These are phyloP conservation scores for Colletotrichum sp. DNA, from an alignment of 2,329 filamentous ascomycete genomes.

Conservation along the genomic window DNA sequence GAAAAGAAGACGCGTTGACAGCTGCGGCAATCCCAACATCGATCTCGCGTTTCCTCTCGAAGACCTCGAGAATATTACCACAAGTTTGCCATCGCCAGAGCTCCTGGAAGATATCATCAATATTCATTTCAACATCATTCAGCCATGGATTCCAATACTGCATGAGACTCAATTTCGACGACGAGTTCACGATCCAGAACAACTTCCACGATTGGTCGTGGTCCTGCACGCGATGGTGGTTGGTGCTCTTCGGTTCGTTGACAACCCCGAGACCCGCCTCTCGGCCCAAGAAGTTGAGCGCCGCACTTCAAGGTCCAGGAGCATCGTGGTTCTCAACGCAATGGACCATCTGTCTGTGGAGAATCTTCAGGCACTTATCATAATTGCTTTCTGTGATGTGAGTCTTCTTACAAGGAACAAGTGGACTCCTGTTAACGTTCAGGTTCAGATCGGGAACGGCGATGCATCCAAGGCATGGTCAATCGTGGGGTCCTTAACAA, in stretches of 20 bases:
- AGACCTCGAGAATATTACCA: conserved; percentile 29
- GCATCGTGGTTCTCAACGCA: conserved; percentile 31
- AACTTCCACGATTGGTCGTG: conserved; percentile 31
- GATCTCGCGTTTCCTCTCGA: conserved; percentile 21
- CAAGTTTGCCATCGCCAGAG: conserved; percentile 23
- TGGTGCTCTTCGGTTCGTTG: conserved; percentile 29
- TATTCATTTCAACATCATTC: conserved; percentile 39
- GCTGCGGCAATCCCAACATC: conserved; percentile 26
- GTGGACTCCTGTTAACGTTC: neutral
- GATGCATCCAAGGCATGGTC: conserved; percentile 24
- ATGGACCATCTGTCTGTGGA: conserved; percentile 40
- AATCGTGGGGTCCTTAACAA: conserved; percentile 20
- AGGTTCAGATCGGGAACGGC: conserved; percentile 18
- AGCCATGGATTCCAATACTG: conserved; percentile 46
- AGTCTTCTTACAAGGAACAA: neutral
- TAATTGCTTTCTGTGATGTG: conserved; percentile 42
- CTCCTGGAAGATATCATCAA: conserved; percentile 26
- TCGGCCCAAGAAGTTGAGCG: conserved; percentile 24
- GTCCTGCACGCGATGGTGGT: conserved; percentile 41
- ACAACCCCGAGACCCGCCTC: conserved; percentile 26
- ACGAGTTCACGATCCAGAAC: conserved; percentile 27
- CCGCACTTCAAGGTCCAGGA: conserved; percentile 14
- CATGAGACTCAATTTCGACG: conserved; percentile 34
- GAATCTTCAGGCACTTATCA: conserved; percentile 40
- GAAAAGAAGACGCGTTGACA: conserved; percentile 26